Conservation (phyloP, 1,284 basidiomycete species). For the Xanthoconium separans region DNA sequence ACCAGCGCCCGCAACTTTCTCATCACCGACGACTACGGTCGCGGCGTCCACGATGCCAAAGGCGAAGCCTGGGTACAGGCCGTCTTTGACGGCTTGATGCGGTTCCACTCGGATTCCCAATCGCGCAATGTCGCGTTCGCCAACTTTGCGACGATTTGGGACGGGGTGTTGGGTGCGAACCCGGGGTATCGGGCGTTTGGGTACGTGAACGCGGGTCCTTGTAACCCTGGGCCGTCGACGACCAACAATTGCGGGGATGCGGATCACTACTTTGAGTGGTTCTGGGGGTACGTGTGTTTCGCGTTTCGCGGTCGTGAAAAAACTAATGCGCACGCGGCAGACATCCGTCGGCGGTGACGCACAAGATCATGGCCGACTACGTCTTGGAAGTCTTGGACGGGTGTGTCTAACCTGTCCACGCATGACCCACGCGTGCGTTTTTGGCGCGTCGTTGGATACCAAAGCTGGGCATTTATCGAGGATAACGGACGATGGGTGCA, state of each 20-base stretch:
- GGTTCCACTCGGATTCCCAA: slow-evolving; percentile 25
- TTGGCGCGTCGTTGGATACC: not conserved
- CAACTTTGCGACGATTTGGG: slow-evolving; percentile 47
- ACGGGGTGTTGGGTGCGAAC: slow-evolving; percentile 39
- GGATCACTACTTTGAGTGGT: slow-evolving; percentile 51
- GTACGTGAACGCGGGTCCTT: slow-evolving; percentile 41
- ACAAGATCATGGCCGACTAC: slow-evolving; percentile 49
- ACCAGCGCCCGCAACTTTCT: slow-evolving; percentile 46
- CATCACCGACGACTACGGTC: slow-evolving; percentile 48
- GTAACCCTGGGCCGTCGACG: slow-evolving; percentile 34
- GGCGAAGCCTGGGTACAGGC: slow-evolving; percentile 45
- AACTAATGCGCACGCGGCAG: slow-evolving; percentile 23
- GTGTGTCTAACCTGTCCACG: slow-evolving; percentile 23
- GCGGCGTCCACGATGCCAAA: slow-evolving; percentile 35
- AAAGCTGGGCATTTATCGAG: not conserved
- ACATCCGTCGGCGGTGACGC: slow-evolving; percentile 42
- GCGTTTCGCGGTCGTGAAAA: not conserved
- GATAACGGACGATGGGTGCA: too few relatives aligned
- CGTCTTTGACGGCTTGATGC: slow-evolving; percentile 38
- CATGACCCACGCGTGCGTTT: too few relatives aligned
- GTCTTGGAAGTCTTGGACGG: slow-evolving; percentile 40
- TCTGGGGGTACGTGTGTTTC: slow-evolving; percentile 39
- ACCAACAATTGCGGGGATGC: slow-evolving; percentile 41
- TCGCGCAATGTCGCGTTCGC: slow-evolving; percentile 42
- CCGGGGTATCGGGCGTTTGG: slow-evolving; percentile 50